Evolutionary conservation across 257 asterid genomes (phyloP).

Genomic region (Thymus quinquecostatus): DNA sequence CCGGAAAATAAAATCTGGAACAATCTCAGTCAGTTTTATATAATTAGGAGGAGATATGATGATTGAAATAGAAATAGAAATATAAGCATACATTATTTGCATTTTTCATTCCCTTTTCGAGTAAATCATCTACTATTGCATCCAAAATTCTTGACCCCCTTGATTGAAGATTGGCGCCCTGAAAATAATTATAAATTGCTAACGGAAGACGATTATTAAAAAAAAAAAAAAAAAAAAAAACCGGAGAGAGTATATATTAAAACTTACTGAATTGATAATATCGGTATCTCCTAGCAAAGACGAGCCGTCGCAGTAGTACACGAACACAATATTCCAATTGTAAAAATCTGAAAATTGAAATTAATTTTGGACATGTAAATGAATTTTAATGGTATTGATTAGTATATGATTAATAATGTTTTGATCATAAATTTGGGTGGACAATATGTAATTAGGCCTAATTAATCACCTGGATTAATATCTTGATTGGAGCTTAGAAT

Average conservation of each 20-base stretch:
- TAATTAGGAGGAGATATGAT: too few species aligned
- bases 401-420: too few species aligned
- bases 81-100: conserved; percentile 32
- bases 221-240: too few species aligned
- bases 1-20: conserved; percentile 44
- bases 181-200: not conserved
- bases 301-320: conserved; percentile 42
- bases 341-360: conserved; percentile 28
- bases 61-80: not conserved
- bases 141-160: conserved; percentile 49
- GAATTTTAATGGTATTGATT: too few species aligned
- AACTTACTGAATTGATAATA: conserved; percentile 35
- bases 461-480: not conserved
- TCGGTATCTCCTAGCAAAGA: conserved; percentile 38
- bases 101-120: conserved; percentile 34
- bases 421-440: too few species aligned
- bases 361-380: too few species aligned
- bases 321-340: conserved; percentile 42
- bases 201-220: not conserved
- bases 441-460: too few species aligned
- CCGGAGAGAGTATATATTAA: too few species aligned
- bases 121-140: conserved; percentile 33
- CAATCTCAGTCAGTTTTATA: too few species aligned
- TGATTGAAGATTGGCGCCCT: conserved; percentile 19
- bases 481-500: not conserved